These are phyloP conservation scores for Phyllosticta citribraziliensis DNA, from an alignment of 2,329 filamentous ascomycete species.

Conservation along the genomic window DNA sequence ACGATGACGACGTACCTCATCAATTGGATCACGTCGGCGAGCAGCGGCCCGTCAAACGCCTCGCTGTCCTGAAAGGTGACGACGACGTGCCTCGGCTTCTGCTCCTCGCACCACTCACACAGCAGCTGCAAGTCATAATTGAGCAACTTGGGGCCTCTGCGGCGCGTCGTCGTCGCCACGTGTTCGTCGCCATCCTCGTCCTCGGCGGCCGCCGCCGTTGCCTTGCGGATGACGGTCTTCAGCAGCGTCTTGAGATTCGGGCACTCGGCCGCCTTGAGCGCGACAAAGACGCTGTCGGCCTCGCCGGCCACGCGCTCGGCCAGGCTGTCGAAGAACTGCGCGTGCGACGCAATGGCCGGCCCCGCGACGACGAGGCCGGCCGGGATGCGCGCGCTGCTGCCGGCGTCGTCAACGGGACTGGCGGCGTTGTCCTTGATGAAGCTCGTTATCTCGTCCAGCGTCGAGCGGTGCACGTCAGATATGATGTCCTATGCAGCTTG, in stretches of 20 bases:
- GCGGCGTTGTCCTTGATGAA: conserved; percentile 27
- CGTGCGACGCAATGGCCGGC: conserved; percentile 67
- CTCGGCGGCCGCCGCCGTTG: conserved; percentile 41
- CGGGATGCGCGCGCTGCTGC: conserved; percentile 43
- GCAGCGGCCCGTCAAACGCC: conserved; percentile 63
- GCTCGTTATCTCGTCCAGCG: conserved; percentile 26
- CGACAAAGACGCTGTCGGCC: conserved; percentile 47
- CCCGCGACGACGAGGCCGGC: conserved; percentile 67
- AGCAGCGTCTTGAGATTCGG: conserved; percentile 62
- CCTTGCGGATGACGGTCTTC: conserved; percentile 63
- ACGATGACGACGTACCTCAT: conserved; percentile 46
- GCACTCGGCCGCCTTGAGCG: conserved; percentile 61
- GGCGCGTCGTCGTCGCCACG: conserved; percentile 12
- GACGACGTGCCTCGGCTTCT: conserved; percentile 50
- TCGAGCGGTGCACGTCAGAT: conserved; percentile 29
- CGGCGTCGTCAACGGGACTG: conserved; percentile 16
- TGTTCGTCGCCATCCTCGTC: conserved; percentile 45
- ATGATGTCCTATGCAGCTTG: conserved; percentile 23
- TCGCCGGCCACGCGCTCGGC: conserved; percentile 10
- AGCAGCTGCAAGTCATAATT: conserved; percentile 72
- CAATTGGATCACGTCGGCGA: conserved; percentile 61
- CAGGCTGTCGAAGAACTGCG: conserved; percentile 54
- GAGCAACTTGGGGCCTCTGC: conserved; percentile 55
- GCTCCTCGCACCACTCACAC: conserved; percentile 47
- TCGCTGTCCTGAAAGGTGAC: conserved; percentile 74